Conservation (phyloP, 441 rosid genomes). For the Aquilaria agallochum region DNA sequence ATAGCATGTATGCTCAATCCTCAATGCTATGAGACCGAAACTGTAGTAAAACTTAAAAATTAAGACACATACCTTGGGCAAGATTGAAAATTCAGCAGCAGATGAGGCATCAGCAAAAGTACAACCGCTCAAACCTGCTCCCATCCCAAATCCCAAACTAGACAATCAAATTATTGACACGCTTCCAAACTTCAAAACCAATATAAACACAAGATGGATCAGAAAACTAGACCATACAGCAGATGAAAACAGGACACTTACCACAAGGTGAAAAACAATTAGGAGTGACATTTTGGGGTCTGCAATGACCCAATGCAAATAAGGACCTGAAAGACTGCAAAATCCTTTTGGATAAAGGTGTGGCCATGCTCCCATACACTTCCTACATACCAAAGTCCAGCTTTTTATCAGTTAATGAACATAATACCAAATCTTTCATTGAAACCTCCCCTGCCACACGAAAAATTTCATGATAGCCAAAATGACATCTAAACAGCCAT, state of each 20-base stretch:
- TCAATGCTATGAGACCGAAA: no score
- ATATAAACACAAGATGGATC: conserved; percentile 7
- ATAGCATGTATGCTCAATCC: no score
- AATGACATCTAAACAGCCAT: no score
- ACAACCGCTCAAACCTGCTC: conserved; percentile 12
- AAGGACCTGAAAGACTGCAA: conserved; percentile 37
- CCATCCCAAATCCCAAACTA: not conserved
- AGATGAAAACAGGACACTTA: conserved; percentile 12
- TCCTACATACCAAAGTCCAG: no score
- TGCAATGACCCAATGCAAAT: conserved; percentile 16
- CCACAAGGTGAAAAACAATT: conserved; percentile 22
- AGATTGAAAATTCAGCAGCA: conserved; percentile 18
- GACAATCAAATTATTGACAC: not conserved
- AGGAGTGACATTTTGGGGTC: conserved; percentile 6
- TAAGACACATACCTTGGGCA: conserved; percentile 22
- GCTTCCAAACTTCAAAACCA: conserved; percentile 7
- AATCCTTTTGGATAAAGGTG: conserved; percentile 40
- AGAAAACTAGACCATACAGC: not conserved
- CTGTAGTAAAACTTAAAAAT: no score
- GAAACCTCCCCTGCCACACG: no score
- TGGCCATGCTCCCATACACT: conserved; percentile 36
- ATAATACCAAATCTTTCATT: no score
- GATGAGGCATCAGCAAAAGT: conserved; percentile 16
- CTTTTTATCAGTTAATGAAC: no score
- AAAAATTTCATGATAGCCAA: no score